Base-by-base conservation (phyloP, 352 stramenopile species). In the Globisporangium camurandrum region DNA sequence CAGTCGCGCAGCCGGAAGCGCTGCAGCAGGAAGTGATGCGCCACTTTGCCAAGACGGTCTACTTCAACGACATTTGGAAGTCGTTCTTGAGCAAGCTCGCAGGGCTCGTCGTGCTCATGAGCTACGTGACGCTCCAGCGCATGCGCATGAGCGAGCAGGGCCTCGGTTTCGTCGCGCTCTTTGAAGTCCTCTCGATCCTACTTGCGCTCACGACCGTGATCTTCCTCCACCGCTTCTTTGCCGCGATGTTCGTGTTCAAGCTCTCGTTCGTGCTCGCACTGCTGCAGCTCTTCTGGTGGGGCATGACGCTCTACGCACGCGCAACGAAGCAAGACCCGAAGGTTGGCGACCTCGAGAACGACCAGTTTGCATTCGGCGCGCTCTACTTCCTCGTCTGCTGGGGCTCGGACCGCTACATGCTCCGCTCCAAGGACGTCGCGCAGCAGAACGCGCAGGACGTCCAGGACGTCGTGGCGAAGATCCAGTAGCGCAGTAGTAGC, bases 1-100 rank as follows among this genome's bases (percentile, higher is more conserved):
- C 19, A 49, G 50, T 51, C 33, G 43, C 56, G 14, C 42, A 64
- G 56, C 44, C 60, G 12, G 66, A 74, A 52, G 55, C 59, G 19
- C 52, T 77, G 10, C 78, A 86, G 51, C 75, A 88, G 56, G 62
- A 87, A 38, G 74, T 89, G 34, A 54, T 86, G 58, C 78, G 77
- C 22, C 80, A 92, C 56, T 87, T 87, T 54, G 72, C 70, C 49
- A 92, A 87, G 73, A 92, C 80, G 6, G 64, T 89, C 28, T 85
- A 89, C 66, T 92, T 92, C 54, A 92, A 92, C 53, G 75, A 87
- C 55, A 58, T 88, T 28, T 92, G 80, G 80, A 75, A 84, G 43
- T 79, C 71, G n/a, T 89, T 92, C 54, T 39, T 92, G 34, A 76
- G 68, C 65, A 92, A 89, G 51, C 80, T 88, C 61, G 67, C 73